Conservation (phyloP, 179 eudicot genomes). For the Carnegiea gigantea region DNA sequence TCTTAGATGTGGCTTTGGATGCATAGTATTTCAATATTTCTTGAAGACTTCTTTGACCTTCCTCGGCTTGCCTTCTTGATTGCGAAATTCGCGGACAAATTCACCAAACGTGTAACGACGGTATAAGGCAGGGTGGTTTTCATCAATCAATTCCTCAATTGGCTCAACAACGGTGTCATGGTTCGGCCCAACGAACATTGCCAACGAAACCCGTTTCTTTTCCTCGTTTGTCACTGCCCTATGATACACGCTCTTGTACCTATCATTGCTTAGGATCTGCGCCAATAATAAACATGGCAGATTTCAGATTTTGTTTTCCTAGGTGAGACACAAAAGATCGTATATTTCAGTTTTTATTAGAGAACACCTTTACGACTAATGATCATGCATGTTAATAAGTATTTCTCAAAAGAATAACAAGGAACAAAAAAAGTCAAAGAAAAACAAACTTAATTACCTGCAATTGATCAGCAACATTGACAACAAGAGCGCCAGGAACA, state of each 20-base stretch:
- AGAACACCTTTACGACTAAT: too few species aligned
- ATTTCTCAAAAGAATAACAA: too few species aligned
- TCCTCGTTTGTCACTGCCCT: conserved; percentile 29
- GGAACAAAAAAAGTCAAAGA: too few species aligned
- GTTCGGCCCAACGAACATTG: conserved; percentile 30
- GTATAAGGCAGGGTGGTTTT: conserved; percentile 30
- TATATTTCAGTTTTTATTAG: too few species aligned
- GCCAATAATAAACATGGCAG: too few species aligned
- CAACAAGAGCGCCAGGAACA: conserved; percentile 28
- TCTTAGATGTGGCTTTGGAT: too few species aligned
- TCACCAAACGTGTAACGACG: conserved; percentile 17
- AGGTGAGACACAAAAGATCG: too few species aligned
- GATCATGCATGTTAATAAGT: too few species aligned
- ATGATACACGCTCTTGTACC: conserved; percentile 35
- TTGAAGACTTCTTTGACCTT: conserved; percentile 29
- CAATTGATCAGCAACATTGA: conserved; percentile 43
- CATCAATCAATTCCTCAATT: conserved; percentile 30
- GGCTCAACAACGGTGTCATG: conserved; percentile 17
- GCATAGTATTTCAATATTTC: background rate
- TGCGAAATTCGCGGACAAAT: conserved; percentile 25
- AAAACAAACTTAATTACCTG: conserved; percentile 9
- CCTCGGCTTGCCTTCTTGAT: conserved; percentile 29
- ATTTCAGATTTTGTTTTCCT: too few species aligned
- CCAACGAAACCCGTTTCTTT: conserved; percentile 26
- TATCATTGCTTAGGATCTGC: conserved; percentile 34